A percentile compares a stretch with the other conserved stretches of the same genome.
Conservation (phyloP, 2,329 filamentous ascomycete species). For the Colletotrichum filicis region DNA sequence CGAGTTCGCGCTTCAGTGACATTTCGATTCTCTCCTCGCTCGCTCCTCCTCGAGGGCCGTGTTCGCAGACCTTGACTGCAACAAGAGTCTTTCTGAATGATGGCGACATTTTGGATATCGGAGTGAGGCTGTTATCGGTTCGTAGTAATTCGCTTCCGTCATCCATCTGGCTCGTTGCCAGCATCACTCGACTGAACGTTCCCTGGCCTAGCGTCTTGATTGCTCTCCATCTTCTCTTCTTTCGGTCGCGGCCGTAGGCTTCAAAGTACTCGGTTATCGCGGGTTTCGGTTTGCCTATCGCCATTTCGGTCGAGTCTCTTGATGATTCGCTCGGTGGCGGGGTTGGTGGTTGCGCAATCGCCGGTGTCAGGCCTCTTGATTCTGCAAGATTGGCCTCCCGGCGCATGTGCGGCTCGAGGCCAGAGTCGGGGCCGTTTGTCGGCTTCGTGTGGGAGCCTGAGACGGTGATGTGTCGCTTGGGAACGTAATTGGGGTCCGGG, state of each 20-base stretch:
- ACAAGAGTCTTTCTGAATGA: slow-evolving; percentile 81
- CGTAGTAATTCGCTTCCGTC: slow-evolving; percentile 54
- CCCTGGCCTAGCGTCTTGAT: slow-evolving; percentile 88
- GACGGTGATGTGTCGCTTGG: slow-evolving; percentile 79
- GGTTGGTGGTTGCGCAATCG: slow-evolving; percentile 75
- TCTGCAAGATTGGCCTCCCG: slow-evolving; percentile 86
- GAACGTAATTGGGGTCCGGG: slow-evolving; percentile 75
- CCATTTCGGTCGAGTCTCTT: slow-evolving; percentile 54
- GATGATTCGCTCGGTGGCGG: slow-evolving; percentile 84
- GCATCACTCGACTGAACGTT: slow-evolving; percentile 93
- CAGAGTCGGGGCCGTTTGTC: slow-evolving; percentile 46
- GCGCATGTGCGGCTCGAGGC: slow-evolving; percentile 63
- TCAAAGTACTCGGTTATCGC: slow-evolving; percentile 73
- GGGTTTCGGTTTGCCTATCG: slow-evolving; percentile 52
- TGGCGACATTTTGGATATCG: slow-evolving; percentile 52
- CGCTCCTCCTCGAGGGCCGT: slow-evolving; percentile 91
- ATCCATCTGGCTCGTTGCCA: slow-evolving; percentile 83
- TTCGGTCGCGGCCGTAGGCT: slow-evolving; percentile 74
- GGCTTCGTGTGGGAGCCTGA: slow-evolving; percentile 67
- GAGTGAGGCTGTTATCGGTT: slow-evolving; percentile 46
- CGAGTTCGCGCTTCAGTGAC: slow-evolving; percentile 92
- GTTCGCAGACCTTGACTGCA: slow-evolving; percentile 94
- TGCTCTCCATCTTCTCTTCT: slow-evolving; percentile 81
- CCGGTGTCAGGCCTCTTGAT: slow-evolving; percentile 76
- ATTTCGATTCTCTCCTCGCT: slow-evolving; percentile 94